Conservation (phyloP, 805 yeast species). For the Naumovozyma dairenensis region DNA sequence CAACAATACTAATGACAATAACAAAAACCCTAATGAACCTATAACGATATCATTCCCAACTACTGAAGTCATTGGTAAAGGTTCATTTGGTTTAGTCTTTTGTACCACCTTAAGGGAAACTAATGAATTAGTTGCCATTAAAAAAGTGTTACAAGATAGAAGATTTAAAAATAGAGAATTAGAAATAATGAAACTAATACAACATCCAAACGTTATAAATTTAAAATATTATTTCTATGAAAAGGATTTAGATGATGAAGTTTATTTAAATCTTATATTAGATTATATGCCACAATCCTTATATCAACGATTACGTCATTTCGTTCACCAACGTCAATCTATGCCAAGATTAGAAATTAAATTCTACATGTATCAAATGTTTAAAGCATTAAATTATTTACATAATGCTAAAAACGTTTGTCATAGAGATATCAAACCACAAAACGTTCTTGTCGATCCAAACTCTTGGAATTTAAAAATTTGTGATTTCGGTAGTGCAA, state of each 20-base stretch:
- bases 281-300: conserved; percentile 95
- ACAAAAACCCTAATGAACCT: conserved; percentile 5
- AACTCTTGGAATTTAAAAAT: conserved; percentile 73
- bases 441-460: conserved; percentile 78
- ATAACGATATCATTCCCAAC: conserved; percentile 63
- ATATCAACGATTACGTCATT: conserved; percentile 82
- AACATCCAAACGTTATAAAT: conserved; percentile 81
- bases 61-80: conserved; percentile 91
- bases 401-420: conserved; percentile 68
- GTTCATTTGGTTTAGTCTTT: conserved; percentile 98
- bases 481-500: conserved; percentile 96
- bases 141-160: conserved; percentile 91
- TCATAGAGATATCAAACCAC: conserved; percentile 95
- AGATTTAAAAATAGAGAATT: conserved; percentile 90
- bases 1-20: neutral
- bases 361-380: conserved; percentile 67
- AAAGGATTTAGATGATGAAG: conserved; percentile 42
- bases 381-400: conserved; percentile 70
- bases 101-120: conserved; percentile 70
- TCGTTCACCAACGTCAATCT: conserved; percentile 55
- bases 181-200: conserved; percentile 85
- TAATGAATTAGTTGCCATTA: conserved; percentile 80
- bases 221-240: conserved; percentile 82
- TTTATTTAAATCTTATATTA: conserved; percentile 78
- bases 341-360: conserved; percentile 91